Percentiles rank a stretch among this genome's conserved stretches.
These are phyloP conservation scores for Glomus cerebriforme DNA, from an alignment of 192 early-diverging fungal species.

Conservation along the genomic window DNA sequence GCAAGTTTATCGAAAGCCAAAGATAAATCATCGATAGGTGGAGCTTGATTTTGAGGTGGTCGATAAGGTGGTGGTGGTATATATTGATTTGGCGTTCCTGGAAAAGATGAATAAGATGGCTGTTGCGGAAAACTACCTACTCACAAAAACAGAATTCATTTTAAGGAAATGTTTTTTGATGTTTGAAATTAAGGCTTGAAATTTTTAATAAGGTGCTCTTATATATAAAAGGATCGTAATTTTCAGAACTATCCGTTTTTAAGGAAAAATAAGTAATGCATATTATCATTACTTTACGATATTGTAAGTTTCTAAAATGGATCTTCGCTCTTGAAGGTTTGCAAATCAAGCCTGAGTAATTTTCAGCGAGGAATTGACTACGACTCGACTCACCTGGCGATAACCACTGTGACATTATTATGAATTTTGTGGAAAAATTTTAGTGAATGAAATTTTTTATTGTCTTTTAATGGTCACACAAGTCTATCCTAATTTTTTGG, in stretches of 20 bases:
- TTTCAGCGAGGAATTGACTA: neutral
- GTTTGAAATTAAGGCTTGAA: neutral
- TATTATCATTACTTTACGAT: neutral
- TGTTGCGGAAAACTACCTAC: conserved; percentile 27
- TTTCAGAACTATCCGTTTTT: neutral
- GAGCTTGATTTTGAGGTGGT: neutral
- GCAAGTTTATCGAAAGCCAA: conserved; percentile 22
- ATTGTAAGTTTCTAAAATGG: neutral
- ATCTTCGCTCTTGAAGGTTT: neutral
- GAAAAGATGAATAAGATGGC: conserved; percentile 24
- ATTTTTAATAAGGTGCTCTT: neutral
- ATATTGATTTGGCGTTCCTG: conserved; percentile 30
- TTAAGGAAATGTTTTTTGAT: neutral
- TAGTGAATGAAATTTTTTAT: neutral
- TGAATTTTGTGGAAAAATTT: neutral
- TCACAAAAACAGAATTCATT: conserved; percentile 4
- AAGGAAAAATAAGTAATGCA: neutral
- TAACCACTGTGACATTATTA: conserved; percentile 32
- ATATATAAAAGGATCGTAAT: neutral
- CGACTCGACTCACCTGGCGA: conserved; percentile 24
- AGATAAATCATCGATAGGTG: conserved; percentile 24
- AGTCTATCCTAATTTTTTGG: no score
- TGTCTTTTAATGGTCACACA: neutral
- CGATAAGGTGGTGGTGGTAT: conserved; percentile 21
- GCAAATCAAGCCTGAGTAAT: conserved; percentile 2